Evolutionary conservation across 768 basidiomycete species (phyloP).

Genomic region (Lyophyllum decastes): DNA sequence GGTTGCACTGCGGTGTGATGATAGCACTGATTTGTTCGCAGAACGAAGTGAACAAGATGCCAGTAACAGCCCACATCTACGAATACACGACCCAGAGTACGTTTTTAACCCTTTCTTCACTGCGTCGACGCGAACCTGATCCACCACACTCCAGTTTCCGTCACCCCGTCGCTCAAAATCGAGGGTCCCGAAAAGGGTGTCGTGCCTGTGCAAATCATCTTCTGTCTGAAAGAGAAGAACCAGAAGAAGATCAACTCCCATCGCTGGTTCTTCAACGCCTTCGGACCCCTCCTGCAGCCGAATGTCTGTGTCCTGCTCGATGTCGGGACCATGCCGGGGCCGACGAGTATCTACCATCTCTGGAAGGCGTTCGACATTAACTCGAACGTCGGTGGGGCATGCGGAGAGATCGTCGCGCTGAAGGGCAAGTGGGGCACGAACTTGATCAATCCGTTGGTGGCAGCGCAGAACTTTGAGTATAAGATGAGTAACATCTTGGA

Average conservation of each 20-base stretch:
- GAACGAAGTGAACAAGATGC: slow-evolving; percentile 78
- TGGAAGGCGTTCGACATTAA: slow-evolving; percentile 97
- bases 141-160: slow-evolving; percentile 56
- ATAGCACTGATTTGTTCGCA: slow-evolving; percentile 16
- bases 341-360: slow-evolving; percentile 86
- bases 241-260: slow-evolving; percentile 97
- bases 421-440: slow-evolving; percentile 84
- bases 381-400: slow-evolving; percentile 88
- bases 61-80: slow-evolving; percentile 89
- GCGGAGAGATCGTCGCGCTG: slow-evolving; percentile 93
- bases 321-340: slow-evolving; percentile 80
- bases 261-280: slow-evolving; percentile 94
- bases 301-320: slow-evolving; percentile 93
- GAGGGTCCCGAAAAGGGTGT: slow-evolving; percentile 78
- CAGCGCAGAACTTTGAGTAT: slow-evolving; percentile 93
- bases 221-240: slow-evolving; percentile 91
- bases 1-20: neutral
- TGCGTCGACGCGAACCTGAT: neutral
- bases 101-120: slow-evolving; percentile 21
- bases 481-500: slow-evolving; percentile 94
- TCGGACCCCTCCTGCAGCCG: slow-evolving; percentile 78
- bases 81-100: slow-evolving; percentile 92
- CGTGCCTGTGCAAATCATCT: slow-evolving; percentile 90
- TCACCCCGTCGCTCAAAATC: slow-evolving; percentile 79
- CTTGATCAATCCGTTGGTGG: slow-evolving; percentile 83